Percentiles rank a stretch among this genome's conserved stretches.
These are phyloP conservation scores for Podila clonocystis DNA, from an alignment of 192 early-diverging fungal genomes.

Conservation along the genomic window DNA sequence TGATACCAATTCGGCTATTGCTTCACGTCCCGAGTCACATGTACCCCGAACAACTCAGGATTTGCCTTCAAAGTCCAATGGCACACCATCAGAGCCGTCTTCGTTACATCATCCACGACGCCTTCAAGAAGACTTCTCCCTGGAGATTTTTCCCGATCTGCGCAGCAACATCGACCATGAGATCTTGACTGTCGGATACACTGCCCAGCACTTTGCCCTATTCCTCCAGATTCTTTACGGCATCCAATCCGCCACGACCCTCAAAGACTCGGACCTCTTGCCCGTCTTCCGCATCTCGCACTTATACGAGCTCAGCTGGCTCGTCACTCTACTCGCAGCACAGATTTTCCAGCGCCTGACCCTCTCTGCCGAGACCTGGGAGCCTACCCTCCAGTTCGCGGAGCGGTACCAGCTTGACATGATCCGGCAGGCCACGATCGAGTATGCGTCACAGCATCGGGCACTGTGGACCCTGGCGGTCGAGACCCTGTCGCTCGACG, in stretches of 20 bases:
- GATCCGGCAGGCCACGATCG: background rate
- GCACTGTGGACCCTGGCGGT: slow-evolving; percentile 9
- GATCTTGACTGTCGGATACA: background rate
- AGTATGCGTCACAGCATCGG: background rate
- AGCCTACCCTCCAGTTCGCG: slow-evolving; percentile 2
- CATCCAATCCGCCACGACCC: background rate
- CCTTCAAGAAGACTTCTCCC: too few relatives aligned
- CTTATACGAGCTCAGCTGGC: slow-evolving; percentile 1
- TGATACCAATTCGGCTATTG: too few relatives aligned
- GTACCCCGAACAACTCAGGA: too few relatives aligned
- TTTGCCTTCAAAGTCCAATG: too few relatives aligned
- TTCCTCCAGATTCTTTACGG: slow-evolving; percentile 21
- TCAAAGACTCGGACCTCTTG: slow-evolving; percentile 2
- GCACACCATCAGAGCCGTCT: too few relatives aligned
- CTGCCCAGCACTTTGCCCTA: background rate
- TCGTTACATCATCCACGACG: too few relatives aligned
- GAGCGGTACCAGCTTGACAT: slow-evolving; percentile 3
- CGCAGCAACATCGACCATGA: background rate
- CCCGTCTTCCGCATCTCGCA: slow-evolving; percentile 9
- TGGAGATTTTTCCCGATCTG: background rate
- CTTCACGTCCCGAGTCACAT: too few relatives aligned
- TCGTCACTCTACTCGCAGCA: background rate
- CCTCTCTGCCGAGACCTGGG: background rate
- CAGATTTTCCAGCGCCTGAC: slow-evolving; percentile 1
- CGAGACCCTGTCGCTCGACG: slow-evolving; percentile 5